A percentile compares a stretch with the other conserved stretches of the same genome.
phyloP scores from a whole-genome alignment of 2,329 filamentous ascomycete species.

The Purpureocillium lavendulum region DNA sequence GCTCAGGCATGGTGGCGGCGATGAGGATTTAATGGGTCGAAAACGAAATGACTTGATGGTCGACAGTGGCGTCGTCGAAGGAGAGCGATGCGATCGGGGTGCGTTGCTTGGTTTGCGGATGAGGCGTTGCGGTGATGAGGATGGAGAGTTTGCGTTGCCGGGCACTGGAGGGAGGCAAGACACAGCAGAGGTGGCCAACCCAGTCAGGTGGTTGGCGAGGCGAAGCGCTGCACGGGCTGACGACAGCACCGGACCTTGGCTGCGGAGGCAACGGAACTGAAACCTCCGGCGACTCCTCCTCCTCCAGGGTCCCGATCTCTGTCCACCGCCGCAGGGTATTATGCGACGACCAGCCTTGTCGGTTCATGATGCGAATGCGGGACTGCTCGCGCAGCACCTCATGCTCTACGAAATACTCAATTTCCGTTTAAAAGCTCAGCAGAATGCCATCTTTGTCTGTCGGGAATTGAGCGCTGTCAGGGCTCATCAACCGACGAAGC shows the following conservation, averaged over 20 bases:
- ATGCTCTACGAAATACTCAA: too few species aligned
- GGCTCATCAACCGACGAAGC: too few species aligned
- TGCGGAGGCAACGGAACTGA: conserved; percentile 12
- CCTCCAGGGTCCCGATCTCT: not conserved
- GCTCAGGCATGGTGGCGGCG: conserved; percentile 39
- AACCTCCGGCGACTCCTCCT: conserved; percentile 6
- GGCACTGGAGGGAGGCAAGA: conserved; percentile 6
- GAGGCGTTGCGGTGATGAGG: conserved; percentile 7
- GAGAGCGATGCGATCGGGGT: not conserved
- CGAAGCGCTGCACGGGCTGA: conserved; percentile 21
- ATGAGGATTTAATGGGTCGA: not conserved
- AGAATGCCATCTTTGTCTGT: too few species aligned
- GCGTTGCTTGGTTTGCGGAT: not conserved
- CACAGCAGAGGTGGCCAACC: conserved; percentile 3
- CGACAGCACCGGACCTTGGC: conserved; percentile 13
- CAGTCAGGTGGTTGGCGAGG: conserved; percentile 14
- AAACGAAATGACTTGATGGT: not conserved
- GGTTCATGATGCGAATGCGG: too few species aligned
- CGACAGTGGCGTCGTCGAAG: not conserved
- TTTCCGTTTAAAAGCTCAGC: too few species aligned
- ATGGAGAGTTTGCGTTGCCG: conserved; percentile 9
- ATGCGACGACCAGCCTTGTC: too few species aligned
- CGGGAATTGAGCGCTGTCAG: too few species aligned
- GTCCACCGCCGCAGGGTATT: too few species aligned
- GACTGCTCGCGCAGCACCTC: too few species aligned